phyloP scores from a whole-genome alignment of 1,139 yeast genomes.

The Scheffersomyces quercinus region DNA sequence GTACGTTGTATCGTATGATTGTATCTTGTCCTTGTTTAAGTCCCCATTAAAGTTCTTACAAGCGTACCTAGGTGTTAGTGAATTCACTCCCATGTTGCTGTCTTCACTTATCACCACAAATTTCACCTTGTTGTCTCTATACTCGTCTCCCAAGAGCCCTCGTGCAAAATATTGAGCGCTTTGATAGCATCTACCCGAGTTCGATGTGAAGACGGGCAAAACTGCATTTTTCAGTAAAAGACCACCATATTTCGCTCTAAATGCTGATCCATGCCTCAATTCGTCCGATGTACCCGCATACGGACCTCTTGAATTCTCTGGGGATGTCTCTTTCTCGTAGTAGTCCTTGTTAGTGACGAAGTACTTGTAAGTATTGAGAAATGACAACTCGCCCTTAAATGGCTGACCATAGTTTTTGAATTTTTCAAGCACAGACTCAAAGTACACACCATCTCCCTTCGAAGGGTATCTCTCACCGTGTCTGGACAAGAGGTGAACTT shows the following conservation, averaged over 20 bases:
- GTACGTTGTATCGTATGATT: conserved; percentile 20
- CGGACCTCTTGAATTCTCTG: conserved; percentile 25
- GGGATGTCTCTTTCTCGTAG: conserved; percentile 29
- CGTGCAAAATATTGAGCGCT: conserved; percentile 18
- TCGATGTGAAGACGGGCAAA: conserved; percentile 18
- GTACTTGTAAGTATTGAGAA: conserved; percentile 12
- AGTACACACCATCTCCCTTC: conserved; percentile 21
- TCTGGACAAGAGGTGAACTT: conserved; percentile 35
- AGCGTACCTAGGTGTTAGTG: conserved; percentile 22
- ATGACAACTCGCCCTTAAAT: conserved; percentile 12
- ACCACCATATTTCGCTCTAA: conserved; percentile 14
- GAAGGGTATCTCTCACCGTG: conserved; percentile 43
- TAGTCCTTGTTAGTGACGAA: conserved; percentile 11
- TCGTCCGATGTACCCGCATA: conserved; percentile 25
- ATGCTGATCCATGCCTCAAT: conserved; percentile 16
- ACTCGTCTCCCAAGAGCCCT: conserved; percentile 29
- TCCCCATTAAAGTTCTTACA: conserved; percentile 27
- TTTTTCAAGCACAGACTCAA: conserved; percentile 21
- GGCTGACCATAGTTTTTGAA: conserved; percentile 19
- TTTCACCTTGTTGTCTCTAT: conserved; percentile 7
- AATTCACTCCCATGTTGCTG: conserved; percentile 17
- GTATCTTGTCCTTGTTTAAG: conserved; percentile 16
- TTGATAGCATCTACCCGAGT: conserved; percentile 15
- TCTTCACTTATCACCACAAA: conserved; percentile 12
- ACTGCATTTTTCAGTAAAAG: conserved; percentile 14